Conservation (phyloP, 225 moss, liverwort and hornwort species). For the Takakia lepidozioides region DNA sequence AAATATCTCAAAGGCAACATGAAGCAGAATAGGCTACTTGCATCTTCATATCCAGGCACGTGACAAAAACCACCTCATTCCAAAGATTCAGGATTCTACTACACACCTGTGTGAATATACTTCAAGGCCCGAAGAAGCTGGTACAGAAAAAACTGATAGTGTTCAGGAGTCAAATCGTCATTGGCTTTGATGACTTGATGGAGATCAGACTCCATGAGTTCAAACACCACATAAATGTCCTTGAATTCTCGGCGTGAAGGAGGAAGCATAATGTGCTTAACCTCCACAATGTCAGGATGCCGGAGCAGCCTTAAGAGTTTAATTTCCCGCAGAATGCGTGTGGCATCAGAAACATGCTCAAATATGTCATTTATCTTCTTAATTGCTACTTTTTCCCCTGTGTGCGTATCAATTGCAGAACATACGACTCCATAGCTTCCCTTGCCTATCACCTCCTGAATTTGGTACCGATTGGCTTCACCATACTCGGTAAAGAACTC, state of each 20-base stretch:
- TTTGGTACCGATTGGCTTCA: slow-evolving; percentile 98
- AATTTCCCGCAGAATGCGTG: slow-evolving; percentile 96
- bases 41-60: too few relatives aligned
- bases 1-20: too few relatives aligned
- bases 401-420: slow-evolving; percentile 87
- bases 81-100: too few relatives aligned
- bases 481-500: slow-evolving; percentile 99
- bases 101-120: slow-evolving; percentile 96
- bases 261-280: slow-evolving; percentile 99
- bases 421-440: slow-evolving; percentile 99
- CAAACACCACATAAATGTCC: slow-evolving; percentile 99
- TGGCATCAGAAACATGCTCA: slow-evolving; percentile 98
- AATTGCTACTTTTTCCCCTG: slow-evolving; percentile 97
- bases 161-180: slow-evolving; percentile 97
- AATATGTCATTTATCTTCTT: slow-evolving; percentile 99
- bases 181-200: slow-evolving; percentile 99
- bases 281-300: slow-evolving; percentile 99
- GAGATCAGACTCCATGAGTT: slow-evolving; percentile 99
- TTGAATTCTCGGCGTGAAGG: slow-evolving; percentile 98
- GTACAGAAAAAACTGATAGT: slow-evolving; percentile 97
- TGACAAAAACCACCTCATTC: too few relatives aligned
- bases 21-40: too few relatives aligned
- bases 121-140: slow-evolving; percentile 97
- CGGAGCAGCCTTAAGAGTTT: slow-evolving; percentile 91
- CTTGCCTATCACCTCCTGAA: slow-evolving; percentile 98